Conservation (phyloP, 1,284 basidiomycete genomes). For the Marasmius oreades region DNA sequence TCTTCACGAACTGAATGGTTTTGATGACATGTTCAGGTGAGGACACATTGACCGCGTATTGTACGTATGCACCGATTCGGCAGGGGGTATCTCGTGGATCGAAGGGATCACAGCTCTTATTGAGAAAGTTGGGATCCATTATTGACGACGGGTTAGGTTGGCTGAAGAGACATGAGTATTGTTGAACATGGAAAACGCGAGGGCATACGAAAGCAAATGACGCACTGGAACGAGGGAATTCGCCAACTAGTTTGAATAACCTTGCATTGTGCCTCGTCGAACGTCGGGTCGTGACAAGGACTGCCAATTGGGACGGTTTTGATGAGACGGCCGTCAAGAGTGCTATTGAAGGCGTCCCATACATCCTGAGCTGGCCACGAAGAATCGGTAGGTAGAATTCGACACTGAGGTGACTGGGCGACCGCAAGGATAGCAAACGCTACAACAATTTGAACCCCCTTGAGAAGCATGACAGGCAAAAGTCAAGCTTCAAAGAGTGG, state of each 20-base stretch:
- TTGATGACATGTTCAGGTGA: slow-evolving; percentile 17
- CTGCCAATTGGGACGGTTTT: slow-evolving; percentile 19
- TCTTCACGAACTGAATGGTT: slow-evolving; percentile 18
- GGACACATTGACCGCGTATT: slow-evolving; percentile 24
- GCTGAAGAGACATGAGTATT: neutral
- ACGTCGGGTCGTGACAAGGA: slow-evolving; percentile 17
- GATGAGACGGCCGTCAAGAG: slow-evolving; percentile 20
- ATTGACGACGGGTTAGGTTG: slow-evolving; percentile 13
- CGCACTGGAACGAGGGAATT: slow-evolving; percentile 15
- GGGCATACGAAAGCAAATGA: neutral
- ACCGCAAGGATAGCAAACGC: too few relatives aligned
- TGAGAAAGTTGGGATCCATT: slow-evolving; percentile 17
- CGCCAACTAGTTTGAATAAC: slow-evolving; percentile 13
- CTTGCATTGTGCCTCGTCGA: slow-evolving; percentile 9
- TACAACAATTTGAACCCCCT: too few relatives aligned
- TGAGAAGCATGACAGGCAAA: too few relatives aligned
- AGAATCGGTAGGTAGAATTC: slow-evolving; percentile 13
- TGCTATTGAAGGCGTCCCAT: slow-evolving; percentile 21
- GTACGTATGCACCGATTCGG: slow-evolving; percentile 18
- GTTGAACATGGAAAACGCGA: neutral
- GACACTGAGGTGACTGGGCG: neutral
- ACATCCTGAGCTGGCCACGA: slow-evolving; percentile 18
- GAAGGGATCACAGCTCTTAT: slow-evolving; percentile 24
- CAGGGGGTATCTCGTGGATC: slow-evolving; percentile 15
- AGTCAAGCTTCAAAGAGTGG: too few relatives aligned